Evolutionary conservation across 352 stramenopile genomes (phyloP).

Genomic region (Globisporangium cederbergense): DNA sequence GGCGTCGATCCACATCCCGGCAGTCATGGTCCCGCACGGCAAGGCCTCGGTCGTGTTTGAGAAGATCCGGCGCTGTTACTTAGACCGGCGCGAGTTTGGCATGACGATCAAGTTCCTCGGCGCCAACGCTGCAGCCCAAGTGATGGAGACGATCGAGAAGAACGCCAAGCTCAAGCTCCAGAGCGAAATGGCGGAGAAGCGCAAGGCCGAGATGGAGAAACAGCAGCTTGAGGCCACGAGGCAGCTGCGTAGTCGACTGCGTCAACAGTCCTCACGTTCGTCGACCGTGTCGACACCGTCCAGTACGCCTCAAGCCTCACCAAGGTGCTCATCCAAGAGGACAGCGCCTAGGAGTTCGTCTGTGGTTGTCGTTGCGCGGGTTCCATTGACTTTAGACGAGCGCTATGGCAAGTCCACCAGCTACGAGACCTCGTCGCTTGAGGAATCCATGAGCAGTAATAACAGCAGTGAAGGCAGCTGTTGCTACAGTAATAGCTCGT

Average conservation of each 20-base stretch:
- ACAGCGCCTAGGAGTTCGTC: too few species aligned
- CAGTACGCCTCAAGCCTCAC: slow-evolving; percentile 7
- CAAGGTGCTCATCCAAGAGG: not conserved
- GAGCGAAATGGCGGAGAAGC: slow-evolving; percentile 21
- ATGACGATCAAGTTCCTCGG: slow-evolving; percentile 62
- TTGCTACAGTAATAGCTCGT: not conserved
- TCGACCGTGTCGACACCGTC: slow-evolving; percentile 11
- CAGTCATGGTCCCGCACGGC: slow-evolving; percentile 52
- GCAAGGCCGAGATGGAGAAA: slow-evolving; percentile 34
- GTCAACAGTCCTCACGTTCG: slow-evolving; percentile 10
- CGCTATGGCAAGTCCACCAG: not conserved
- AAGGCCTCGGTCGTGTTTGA: slow-evolving; percentile 50
- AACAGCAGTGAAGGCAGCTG: slow-evolving; percentile 1
- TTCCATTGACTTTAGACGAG: not conserved
- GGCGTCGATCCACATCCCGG: slow-evolving; percentile 40
- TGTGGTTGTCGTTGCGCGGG: not conserved
- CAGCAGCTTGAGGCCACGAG: slow-evolving; percentile 47
- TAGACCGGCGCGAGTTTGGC: slow-evolving; percentile 36
- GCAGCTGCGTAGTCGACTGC: slow-evolving; percentile 52
- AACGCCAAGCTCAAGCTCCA: slow-evolving; percentile 20
- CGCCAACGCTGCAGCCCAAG: slow-evolving; percentile 40
- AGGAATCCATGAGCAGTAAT: not conserved
- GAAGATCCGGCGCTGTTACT: slow-evolving; percentile 39
- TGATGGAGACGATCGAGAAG: slow-evolving; percentile 49
- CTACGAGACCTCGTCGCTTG: slow-evolving; percentile 5